Conservation (phyloP, 345 rosid genomes). For the Ceriops zippeliana region DNA sequence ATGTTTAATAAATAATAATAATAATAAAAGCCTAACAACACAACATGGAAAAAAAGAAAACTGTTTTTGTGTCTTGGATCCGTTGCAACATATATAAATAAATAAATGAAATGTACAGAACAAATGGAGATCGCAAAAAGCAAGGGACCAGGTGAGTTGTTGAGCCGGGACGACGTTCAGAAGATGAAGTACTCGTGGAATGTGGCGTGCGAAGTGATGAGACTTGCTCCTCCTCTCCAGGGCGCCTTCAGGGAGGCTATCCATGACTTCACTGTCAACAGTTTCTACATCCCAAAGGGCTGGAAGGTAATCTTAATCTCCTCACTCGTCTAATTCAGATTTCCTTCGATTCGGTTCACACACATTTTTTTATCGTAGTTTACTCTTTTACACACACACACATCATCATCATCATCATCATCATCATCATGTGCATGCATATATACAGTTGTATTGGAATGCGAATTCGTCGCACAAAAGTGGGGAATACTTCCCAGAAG, state of each 20-base stretch:
- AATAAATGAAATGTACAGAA: slow-evolving; percentile 10
- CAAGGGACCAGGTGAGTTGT: slow-evolving; percentile 25
- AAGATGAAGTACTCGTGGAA: slow-evolving; percentile 45
- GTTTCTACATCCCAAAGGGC: slow-evolving; percentile 39
- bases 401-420: neutral
- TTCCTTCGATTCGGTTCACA: neutral
- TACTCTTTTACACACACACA: too few relatives aligned
- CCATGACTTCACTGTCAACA: slow-evolving; percentile 34
- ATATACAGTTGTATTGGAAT: slow-evolving; percentile 29
- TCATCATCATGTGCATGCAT: neutral
- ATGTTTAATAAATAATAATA: too few relatives aligned
- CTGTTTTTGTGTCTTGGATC: too few relatives aligned
- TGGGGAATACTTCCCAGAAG: slow-evolving; percentile 26
- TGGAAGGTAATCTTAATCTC: slow-evolving; percentile 32
- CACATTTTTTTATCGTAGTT: too few relatives aligned
- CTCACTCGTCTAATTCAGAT: neutral
- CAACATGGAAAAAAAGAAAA: too few relatives aligned
- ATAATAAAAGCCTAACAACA: too few relatives aligned
- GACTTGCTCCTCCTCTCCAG: slow-evolving; percentile 34
- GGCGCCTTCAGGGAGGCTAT: slow-evolving; percentile 40
- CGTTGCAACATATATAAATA: too few relatives aligned
- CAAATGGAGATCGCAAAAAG: slow-evolving; percentile 36
- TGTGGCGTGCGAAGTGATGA: slow-evolving; percentile 38
- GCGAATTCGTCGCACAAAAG: slow-evolving; percentile 30
- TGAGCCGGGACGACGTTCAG: slow-evolving; percentile 37